A percentile compares a stretch with the other conserved stretches of the same genome.
Conservation (phyloP, 345 rosid species). For the Melastoma malabathricum region DNA sequence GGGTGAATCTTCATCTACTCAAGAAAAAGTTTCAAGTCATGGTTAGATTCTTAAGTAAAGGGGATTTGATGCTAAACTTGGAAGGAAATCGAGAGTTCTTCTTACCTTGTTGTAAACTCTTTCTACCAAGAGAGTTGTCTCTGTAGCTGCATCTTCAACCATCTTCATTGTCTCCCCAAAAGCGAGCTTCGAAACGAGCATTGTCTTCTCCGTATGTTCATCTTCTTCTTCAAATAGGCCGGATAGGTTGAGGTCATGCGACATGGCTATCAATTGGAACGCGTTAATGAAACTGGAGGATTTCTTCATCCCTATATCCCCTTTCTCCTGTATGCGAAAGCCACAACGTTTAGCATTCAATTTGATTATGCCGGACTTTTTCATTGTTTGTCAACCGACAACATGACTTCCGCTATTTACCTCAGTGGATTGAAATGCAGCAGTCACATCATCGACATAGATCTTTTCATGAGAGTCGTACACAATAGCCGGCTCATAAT, state of each 20-base stretch:
- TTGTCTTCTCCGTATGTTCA: constrained; percentile 49
- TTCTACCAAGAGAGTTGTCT: constrained; percentile 44
- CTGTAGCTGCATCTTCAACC: constrained; percentile 73
- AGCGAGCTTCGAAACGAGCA: constrained; percentile 54
- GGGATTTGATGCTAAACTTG: too few species aligned
- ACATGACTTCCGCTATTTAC: constrained; percentile 13
- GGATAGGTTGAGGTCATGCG: constrained; percentile 79
- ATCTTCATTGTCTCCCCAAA: constrained; percentile 61
- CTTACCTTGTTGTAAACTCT: constrained; percentile 48
- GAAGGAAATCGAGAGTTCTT: neutral
- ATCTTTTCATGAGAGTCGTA: constrained; percentile 21
- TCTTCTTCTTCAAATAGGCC: constrained; percentile 89
- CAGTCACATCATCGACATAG: constrained; percentile 34
- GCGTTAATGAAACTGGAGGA: constrained; percentile 79
- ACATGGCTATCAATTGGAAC: constrained; percentile 88
- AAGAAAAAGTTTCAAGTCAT: too few species aligned
- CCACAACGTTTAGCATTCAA: too few species aligned
- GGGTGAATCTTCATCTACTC: constrained; percentile 59
- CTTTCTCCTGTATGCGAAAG: constrained; percentile 33
- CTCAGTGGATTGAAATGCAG: constrained; percentile 48
- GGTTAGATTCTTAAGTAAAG: too few species aligned
- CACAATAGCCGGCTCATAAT: constrained; percentile 40
- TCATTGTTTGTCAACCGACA: too few species aligned
- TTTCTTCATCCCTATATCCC: constrained; percentile 24
- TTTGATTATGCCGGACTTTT: too few species aligned